Percentiles rank a stretch among this genome's conserved stretches.
Conservation (phyloP, 805 yeast genomes). For the Zygoascus ofunaensis region DNA sequence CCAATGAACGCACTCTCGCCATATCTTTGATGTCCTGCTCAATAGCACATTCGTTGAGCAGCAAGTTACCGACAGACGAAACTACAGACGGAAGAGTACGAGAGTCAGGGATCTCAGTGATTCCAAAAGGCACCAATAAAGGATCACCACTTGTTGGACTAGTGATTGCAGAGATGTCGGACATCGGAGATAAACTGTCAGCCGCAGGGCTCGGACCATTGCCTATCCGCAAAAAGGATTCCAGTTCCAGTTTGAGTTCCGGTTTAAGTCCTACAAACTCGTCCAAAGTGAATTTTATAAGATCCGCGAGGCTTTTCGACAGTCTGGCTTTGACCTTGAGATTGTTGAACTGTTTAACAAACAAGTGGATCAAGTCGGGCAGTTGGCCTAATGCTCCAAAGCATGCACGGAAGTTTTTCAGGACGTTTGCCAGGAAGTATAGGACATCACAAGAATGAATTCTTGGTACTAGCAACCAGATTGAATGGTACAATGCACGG, state of each 20-base stretch:
- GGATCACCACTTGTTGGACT: neutral
- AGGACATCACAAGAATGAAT: conserved; percentile 44
- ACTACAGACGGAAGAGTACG: conserved; percentile 9
- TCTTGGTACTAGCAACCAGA: conserved; percentile 45
- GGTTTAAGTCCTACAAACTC: conserved; percentile 7
- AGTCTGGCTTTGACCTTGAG: conserved; percentile 14
- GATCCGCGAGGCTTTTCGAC: conserved; percentile 19
- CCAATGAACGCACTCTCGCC: conserved; percentile 10
- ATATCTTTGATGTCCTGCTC: conserved; percentile 5
- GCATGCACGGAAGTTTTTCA: conserved; percentile 12
- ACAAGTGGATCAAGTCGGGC: conserved; percentile 14
- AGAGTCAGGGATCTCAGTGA: conserved; percentile 8
- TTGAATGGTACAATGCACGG: conserved; percentile 19
- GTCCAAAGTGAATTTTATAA: conserved; percentile 15
- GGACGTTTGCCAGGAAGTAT: conserved; percentile 31
- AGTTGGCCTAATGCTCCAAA: conserved; percentile 18
- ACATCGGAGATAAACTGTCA: conserved; percentile 21
- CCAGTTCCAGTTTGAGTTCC: conserved; percentile 17
- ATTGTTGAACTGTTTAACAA: conserved; percentile 13
- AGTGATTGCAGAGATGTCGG: conserved; percentile 11
- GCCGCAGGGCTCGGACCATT: conserved; percentile 12
- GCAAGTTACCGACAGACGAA: conserved; percentile 6
- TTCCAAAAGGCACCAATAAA: conserved; percentile 3
- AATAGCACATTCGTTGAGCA: conserved; percentile 11
- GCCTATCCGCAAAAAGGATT: conserved; percentile 13